Conservation (phyloP, 108 stramenopile species). For the Nitzschia putrida region DNA sequence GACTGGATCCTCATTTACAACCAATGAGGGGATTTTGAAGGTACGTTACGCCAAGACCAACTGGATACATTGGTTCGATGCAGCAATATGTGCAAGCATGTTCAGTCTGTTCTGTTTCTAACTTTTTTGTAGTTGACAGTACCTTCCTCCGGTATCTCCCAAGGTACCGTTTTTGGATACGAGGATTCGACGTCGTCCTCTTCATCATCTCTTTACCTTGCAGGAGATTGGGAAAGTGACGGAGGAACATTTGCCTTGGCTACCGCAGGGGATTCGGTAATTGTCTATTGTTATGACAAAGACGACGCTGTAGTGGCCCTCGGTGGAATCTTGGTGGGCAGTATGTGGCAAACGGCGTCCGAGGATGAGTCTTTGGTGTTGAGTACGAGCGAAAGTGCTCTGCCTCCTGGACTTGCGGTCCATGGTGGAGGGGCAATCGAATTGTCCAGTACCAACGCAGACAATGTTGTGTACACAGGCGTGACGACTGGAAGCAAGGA, state of each 20-base stretch:
- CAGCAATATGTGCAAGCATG: too few species aligned
- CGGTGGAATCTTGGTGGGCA: conserved; percentile 6
- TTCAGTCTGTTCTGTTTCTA: too few species aligned
- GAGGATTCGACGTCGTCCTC: not conserved
- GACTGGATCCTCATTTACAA: conserved; percentile 31
- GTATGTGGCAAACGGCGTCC: not conserved
- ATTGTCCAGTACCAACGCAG: not conserved
- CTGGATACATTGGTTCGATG: too few species aligned
- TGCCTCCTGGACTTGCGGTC: conserved; percentile 19
- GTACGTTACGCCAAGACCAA: too few species aligned
- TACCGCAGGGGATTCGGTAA: conserved; percentile 25
- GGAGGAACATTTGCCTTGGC: conserved; percentile 28
- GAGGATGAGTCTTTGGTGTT: not conserved
- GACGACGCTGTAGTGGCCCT: not conserved
- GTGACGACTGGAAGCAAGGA: conserved; percentile 13
- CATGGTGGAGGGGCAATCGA: conserved; percentile 4
- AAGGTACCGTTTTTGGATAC: conserved; percentile 41
- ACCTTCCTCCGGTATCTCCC: not conserved
- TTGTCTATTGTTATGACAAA: conserved; percentile 15
- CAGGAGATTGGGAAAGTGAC: conserved; percentile 18
- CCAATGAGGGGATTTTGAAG: conserved; percentile 47
- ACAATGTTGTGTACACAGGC: conserved; percentile 38
- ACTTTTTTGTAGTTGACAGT: not conserved
- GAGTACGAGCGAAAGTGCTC: conserved; percentile 5
- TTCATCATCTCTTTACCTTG: conserved; percentile 1